Base-by-base conservation (phyloP, 306 rosid species). In the Pueraria montana region DNA sequence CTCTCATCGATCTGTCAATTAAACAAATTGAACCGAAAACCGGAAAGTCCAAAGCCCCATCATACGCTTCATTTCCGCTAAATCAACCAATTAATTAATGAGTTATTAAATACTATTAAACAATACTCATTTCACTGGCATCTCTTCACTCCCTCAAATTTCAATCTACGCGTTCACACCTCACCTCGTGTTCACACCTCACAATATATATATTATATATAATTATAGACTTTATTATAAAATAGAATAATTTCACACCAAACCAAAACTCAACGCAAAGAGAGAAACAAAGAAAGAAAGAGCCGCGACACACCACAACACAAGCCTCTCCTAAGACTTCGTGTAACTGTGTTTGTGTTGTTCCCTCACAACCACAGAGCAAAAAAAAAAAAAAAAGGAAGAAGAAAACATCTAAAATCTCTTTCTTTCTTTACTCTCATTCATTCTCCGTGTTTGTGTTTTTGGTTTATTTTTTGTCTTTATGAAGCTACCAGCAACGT, bases 401-500 rank as follows among this genome's bases (percentile, higher is more conserved):
- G n/a, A n/a, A n/a, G n/a, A n/a, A 30, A 16, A 16, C 38, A 13
- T 61, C 36, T 4, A 8, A 62, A 30, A 1, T 4, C 12, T 18
- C n/a, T 18, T 38, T 8, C 1, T 32, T 63, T 65, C 3, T 6
- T 34, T 38, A 27, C 9, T 0, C 5, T 48, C 11, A 16, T 32
- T 34, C 1, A n/a, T n/a, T 36, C 36, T 36, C 27, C 36, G 13
- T n/a, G 8, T 36, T 36, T 9, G 6, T 66, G 26, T 34, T 17
- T 17, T 4, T 52, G 2, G 3, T 8, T 36, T n/a, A 38, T 21
- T 10, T 17, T 38, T 42, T 50, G 75, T 80, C 56, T 82, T 69
- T 36, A 88, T 85, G 89, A 88, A 88, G 74, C 85, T 85, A 75
- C 88, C 87, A 36, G 56, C 87, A 55, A 76, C 85, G 1, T 83